Evolutionary conservation across 495 filamentous ascomycete genomes (phyloP).

Genomic region (Bathelium albidoporum): DNA sequence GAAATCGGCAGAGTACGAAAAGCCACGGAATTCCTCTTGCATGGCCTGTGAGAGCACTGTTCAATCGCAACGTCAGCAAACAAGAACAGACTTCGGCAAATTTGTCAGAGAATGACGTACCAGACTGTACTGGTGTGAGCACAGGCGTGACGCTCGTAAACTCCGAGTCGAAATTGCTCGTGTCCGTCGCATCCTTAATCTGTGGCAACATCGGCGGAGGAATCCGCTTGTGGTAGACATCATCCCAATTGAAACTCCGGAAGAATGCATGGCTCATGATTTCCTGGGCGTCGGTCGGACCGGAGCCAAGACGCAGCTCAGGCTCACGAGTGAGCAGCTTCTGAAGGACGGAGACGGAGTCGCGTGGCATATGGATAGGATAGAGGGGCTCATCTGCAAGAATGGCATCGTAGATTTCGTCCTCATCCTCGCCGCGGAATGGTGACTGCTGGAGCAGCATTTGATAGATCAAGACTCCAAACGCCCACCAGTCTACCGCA

Average conservation of each 20-base stretch:
- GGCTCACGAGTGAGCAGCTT: conserved; percentile 95
- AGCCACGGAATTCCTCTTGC: conserved; percentile 99
- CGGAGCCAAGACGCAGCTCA: conserved; percentile 81
- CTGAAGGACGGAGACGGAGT: conserved; percentile 94
- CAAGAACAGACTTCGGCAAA: not conserved
- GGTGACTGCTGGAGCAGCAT: conserved; percentile 99
- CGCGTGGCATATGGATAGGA: conserved; percentile 97
- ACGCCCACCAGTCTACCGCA: conserved; percentile 99
- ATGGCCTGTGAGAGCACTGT: conserved; percentile 92
- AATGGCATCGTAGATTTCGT: conserved; percentile 99
- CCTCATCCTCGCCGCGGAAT: conserved; percentile 97
- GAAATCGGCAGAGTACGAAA: conserved; percentile 86
- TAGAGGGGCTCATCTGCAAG: conserved; percentile 96
- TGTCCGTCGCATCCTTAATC: conserved; percentile 87
- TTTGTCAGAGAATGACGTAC: conserved; percentile 43
- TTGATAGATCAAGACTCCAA: conserved; percentile 98
- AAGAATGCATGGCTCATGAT: conserved; percentile 99
- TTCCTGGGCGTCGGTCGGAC: conserved; percentile 96
- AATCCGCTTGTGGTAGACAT: conserved; percentile 90
- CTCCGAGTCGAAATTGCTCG: conserved; percentile 97
- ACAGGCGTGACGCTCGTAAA: conserved; percentile 98
- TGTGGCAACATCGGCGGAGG: conserved; percentile 78
- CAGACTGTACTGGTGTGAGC: conserved; percentile 91
- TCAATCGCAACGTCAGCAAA: conserved; percentile 5
- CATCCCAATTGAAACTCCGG: conserved; percentile 95